These are phyloP conservation scores for Pholiota adiposa DNA, from an alignment of 1,284 basidiomycete genomes.

Conservation along the genomic window DNA sequence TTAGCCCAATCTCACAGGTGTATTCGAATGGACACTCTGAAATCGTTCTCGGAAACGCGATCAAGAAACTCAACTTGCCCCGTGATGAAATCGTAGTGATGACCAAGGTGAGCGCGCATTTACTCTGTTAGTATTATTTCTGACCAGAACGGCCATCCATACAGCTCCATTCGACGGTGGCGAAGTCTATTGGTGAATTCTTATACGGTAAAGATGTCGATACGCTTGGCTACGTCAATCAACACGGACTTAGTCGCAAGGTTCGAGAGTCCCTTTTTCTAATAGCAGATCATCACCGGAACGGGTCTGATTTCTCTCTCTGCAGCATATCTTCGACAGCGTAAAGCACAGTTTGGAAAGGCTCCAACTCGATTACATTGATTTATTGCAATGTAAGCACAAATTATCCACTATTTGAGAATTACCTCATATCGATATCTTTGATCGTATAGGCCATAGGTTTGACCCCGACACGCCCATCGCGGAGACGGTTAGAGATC, in stretches of 20 bases:
- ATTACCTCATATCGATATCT: neutral
- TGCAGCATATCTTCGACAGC: constrained; percentile 70
- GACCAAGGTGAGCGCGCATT: constrained; percentile 49
- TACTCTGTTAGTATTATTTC: neutral
- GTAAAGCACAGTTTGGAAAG: constrained; percentile 69
- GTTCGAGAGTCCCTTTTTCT: constrained; percentile 24
- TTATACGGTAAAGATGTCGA: constrained; percentile 32
- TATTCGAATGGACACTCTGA: constrained; percentile 79
- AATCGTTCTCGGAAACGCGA: constrained; percentile 77
- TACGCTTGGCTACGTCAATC: constrained; percentile 59
- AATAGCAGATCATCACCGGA: no score
- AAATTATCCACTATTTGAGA: neutral
- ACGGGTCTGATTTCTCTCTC: neutral
- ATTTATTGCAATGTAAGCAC: constrained; percentile 60
- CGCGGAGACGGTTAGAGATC: constrained; percentile 51
- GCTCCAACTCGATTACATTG: constrained; percentile 73
- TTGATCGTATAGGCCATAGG: constrained; percentile 43
- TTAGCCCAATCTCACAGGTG: constrained; percentile 26
- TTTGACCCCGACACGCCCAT: constrained; percentile 67
- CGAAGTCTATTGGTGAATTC: constrained; percentile 28
- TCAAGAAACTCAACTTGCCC: constrained; percentile 72
- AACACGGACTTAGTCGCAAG: constrained; percentile 58
- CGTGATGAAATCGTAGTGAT: constrained; percentile 68
- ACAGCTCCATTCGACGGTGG: neutral
- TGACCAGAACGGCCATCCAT: neutral